A percentile compares a stretch with the other conserved stretches of the same genome.
Evolutionary conservation across 192 early-diverging fungal genomes (phyloP).

Genomic region (Thamnidium elegans): DNA sequence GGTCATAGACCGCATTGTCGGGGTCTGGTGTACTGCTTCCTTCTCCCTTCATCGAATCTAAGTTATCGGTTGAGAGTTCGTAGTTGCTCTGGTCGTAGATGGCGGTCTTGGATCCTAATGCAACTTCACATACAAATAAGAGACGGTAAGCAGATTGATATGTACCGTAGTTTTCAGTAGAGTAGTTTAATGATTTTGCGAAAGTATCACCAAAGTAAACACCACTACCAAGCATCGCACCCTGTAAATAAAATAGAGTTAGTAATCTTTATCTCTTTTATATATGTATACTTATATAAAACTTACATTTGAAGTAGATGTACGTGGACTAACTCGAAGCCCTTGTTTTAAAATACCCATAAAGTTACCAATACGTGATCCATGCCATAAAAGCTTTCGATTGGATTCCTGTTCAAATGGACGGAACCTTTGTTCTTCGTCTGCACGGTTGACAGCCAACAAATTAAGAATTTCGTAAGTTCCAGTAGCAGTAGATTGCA

Average conservation of each 20-base stretch:
- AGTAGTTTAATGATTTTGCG: constrained; percentile 73
- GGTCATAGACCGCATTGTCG: constrained; percentile 26
- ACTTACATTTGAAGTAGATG: constrained; percentile 26
- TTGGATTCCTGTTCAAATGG: constrained; percentile 52
- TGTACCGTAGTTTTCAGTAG: constrained; percentile 35
- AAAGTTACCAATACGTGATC: constrained; percentile 70
- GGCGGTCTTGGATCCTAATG: constrained; percentile 58
- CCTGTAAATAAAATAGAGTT: constrained; percentile 27
- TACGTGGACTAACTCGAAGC: constrained; percentile 22
- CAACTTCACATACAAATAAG: constrained; percentile 78
- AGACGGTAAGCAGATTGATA: constrained; percentile 47
- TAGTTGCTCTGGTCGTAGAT: constrained; percentile 42
- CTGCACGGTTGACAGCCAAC: constrained; percentile 57
- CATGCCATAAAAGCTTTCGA: constrained; percentile 78
- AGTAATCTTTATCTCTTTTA: background rate
- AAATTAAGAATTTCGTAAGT: constrained; percentile 42
- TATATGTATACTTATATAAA: background rate
- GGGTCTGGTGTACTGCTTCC: constrained; percentile 61
- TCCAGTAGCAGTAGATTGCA: constrained; percentile 13
- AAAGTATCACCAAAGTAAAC: constrained; percentile 84
- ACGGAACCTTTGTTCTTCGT: constrained; percentile 54
- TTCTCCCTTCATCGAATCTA: constrained; percentile 65
- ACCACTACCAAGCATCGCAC: constrained; percentile 79
- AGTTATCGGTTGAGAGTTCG: constrained; percentile 26
- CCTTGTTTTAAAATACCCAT: constrained; percentile 42